A percentile compares a stretch with the other conserved stretches of the same genome.
Evolutionary conservation across 2,329 filamentous ascomycete species (phyloP).

Genomic region (Rutstroemia sp.): DNA sequence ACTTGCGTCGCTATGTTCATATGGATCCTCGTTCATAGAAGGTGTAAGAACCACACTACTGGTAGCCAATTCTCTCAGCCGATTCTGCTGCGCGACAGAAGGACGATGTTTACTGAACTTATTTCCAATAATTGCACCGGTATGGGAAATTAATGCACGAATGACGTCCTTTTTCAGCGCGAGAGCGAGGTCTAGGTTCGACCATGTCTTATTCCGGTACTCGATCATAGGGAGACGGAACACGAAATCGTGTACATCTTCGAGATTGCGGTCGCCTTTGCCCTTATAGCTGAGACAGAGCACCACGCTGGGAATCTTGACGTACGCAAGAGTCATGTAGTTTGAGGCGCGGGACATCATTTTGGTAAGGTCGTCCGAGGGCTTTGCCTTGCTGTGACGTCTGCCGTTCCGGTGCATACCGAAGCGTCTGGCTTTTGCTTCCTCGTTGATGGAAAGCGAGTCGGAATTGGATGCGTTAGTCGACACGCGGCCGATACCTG

Average conservation of each 20-base stretch:
- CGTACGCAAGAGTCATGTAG: conserved; percentile 95
- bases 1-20: conserved; percentile 28
- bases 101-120: conserved; percentile 89
- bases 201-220: conserved; percentile 99
- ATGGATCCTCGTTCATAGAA: conserved; percentile 22
- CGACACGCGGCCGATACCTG: conserved; percentile 20
- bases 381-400: conserved; percentile 49
- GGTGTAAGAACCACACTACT: conserved; percentile 36
- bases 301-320: conserved; percentile 91
- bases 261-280: conserved; percentile 87
- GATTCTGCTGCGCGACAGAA: conserved; percentile 67
- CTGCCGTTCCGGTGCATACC: conserved; percentile 40
- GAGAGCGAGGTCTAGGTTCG: conserved; percentile 87
- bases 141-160: conserved; percentile 88
- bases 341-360: conserved; percentile 95
- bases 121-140: conserved; percentile 93
- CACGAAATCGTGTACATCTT: conserved; percentile 96
- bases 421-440: conserved; percentile 43
- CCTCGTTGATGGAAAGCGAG: conserved; percentile 21
- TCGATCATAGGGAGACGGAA: conserved; percentile 92
- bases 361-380: conserved; percentile 84
- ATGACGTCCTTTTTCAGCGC: conserved; percentile 92
- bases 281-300: conserved; percentile 96
- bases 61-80: conserved; percentile 76
- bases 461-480: conserved; percentile 21